Evolutionary conservation across 192 early-diverging fungal genomes (phyloP).

Genomic region (Umbelopsis sp.): DNA sequence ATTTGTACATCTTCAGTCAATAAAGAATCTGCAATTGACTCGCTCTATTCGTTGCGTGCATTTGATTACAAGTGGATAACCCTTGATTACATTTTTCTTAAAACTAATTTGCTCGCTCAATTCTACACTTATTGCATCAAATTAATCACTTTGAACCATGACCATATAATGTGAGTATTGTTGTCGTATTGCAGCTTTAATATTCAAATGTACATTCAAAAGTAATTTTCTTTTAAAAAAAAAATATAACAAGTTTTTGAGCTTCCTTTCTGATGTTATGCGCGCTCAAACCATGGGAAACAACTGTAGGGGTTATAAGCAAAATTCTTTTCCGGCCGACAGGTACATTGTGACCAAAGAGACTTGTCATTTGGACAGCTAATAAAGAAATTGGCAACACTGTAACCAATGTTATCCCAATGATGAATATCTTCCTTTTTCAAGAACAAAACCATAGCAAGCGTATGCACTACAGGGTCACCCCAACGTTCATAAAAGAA

Average conservation of each 20-base stretch:
- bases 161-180: too few species aligned
- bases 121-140: too few species aligned
- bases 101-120: too few species aligned
- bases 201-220: constrained; percentile 13
- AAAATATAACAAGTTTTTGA: background rate
- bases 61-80: background rate
- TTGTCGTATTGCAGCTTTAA: background rate
- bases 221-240: too few species aligned
- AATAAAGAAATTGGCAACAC: constrained; percentile 54
- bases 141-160: too few species aligned
- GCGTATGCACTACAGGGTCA: constrained; percentile 71
- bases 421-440: constrained; percentile 67
- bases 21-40: constrained; percentile 1
- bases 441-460: constrained; percentile 62
- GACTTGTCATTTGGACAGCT: constrained; percentile 67
- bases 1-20: background rate
- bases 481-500: constrained; percentile 78
- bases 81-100: too few species aligned
- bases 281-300: constrained; percentile 24
- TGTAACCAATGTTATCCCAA: constrained; percentile 74
- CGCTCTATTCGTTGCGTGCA: background rate
- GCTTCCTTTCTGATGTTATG: background rate
- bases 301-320: constrained; percentile 39
- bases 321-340: constrained; percentile 52
- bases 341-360: constrained; percentile 44